phyloP scores from a whole-genome alignment of 768 basidiomycete species.

The Termitomyces sp. region DNA sequence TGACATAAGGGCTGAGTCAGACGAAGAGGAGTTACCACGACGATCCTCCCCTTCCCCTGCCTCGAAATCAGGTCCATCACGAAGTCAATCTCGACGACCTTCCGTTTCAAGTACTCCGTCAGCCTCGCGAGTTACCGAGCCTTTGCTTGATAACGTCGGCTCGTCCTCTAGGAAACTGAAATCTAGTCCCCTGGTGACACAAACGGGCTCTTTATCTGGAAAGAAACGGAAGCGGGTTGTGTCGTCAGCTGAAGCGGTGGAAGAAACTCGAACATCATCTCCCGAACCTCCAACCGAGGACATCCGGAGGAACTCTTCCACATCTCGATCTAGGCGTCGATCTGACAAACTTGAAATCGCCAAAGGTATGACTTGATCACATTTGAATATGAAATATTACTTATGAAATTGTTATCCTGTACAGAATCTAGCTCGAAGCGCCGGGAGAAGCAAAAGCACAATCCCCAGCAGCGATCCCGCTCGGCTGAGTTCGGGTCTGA shows the following conservation, averaged over 20 bases:
- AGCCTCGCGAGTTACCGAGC: too few relatives aligned
- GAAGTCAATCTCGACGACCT: not conserved
- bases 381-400: not conserved
- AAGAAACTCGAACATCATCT: not conserved
- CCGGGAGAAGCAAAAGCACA: constrained; percentile 2
- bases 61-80: not conserved
- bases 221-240: constrained; percentile 21
- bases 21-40: constrained; percentile 15
- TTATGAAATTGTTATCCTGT: not conserved
- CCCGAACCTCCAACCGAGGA: not conserved
- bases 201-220: not conserved
- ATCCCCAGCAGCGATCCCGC: constrained; percentile 4
- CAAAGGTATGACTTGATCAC: constrained; percentile 2
- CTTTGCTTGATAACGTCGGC: not conserved
- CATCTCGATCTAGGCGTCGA: not conserved
- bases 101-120: not conserved
- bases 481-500: constrained; percentile 5
- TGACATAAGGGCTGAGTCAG: not conserved
- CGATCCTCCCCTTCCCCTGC: constrained; percentile 13
- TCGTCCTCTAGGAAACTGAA: constrained; percentile 2
- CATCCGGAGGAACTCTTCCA: not conserved
- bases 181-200: not conserved
- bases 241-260: constrained; percentile 5
- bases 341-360: not conserved
- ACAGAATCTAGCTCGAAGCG: constrained; percentile 3